Evolutionary conservation across 2,329 filamentous ascomycete species (phyloP).

Genomic region (Diaporthe vexans): DNA sequence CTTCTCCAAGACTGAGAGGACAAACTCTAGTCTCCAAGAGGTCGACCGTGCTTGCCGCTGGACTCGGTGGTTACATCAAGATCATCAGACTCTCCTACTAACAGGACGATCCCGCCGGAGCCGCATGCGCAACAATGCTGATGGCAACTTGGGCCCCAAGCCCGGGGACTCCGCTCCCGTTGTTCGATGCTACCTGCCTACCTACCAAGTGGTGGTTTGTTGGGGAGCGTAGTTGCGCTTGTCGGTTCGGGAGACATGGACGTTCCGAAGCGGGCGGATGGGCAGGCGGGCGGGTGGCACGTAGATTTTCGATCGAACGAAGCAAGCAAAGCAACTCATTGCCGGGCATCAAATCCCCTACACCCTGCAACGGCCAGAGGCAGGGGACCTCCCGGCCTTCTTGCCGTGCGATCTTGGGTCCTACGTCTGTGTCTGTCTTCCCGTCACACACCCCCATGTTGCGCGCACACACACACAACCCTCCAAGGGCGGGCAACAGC

Average conservation of each 20-base stretch:
- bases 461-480: not conserved
- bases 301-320: not conserved
- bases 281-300: not conserved
- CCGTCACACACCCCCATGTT: not conserved
- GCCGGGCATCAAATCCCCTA: not conserved
- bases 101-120: conserved; percentile 23
- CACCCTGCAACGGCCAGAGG: too few relatives aligned
- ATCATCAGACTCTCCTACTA: not conserved
- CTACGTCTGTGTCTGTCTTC: not conserved
- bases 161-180: not conserved
- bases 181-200: not conserved
- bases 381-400: conserved; percentile 17
- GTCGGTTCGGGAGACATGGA: conserved; percentile 7
- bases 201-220: not conserved
- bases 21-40: conserved; percentile 25
- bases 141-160: not conserved
- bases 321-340: not conserved
- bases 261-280: not conserved
- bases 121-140: not conserved
- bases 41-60: not conserved
- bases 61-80: not conserved
- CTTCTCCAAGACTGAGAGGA: not conserved
- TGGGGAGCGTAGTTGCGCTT: not conserved
- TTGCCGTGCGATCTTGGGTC: not conserved
- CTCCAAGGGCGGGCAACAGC: not conserved